A percentile compares a stretch with the other conserved stretches of the same genome.
phyloP scores from a whole-genome alignment of 768 basidiomycete genomes.

The Asterophora parasitica region DNA sequence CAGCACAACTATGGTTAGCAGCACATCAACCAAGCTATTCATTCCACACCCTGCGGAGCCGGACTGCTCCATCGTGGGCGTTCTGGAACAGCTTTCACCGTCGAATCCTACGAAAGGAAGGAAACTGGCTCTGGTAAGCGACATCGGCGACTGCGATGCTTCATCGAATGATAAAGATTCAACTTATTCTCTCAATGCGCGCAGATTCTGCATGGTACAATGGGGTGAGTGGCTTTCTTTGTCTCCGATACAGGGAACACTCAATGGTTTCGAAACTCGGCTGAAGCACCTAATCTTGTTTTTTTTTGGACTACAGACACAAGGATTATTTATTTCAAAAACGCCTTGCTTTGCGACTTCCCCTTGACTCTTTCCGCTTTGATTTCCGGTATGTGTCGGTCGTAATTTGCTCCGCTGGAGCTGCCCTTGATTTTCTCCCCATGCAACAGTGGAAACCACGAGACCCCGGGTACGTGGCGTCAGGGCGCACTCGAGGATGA shows the following conservation, averaged over 20 bases:
- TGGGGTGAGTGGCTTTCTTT: constrained; percentile 54
- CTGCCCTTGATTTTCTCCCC: constrained; percentile 1
- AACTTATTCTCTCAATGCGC: neutral
- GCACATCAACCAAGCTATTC: constrained; percentile 42
- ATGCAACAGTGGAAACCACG: constrained; percentile 62
- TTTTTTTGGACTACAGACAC: constrained; percentile 46
- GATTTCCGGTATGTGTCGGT: constrained; percentile 68
- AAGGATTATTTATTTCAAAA: constrained; percentile 84
- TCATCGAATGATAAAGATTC: constrained; percentile 10
- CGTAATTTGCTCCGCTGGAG: neutral
- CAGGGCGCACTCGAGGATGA: constrained; percentile 58
- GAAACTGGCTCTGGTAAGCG: constrained; percentile 61
- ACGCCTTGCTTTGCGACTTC: constrained; percentile 57
- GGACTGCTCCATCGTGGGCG: constrained; percentile 45
- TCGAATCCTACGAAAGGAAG: constrained; percentile 47
- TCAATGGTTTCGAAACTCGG: constrained; percentile 3
- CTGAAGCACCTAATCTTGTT: constrained; percentile 19
- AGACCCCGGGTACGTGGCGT: constrained; percentile 64
- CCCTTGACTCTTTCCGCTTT: constrained; percentile 80
- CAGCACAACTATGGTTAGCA: constrained; percentile 13
- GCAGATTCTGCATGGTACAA: constrained; percentile 74
- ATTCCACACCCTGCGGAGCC: constrained; percentile 48
- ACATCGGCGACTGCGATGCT: neutral
- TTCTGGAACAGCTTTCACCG: constrained; percentile 57
- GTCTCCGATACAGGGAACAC: constrained; percentile 19